Base-by-base conservation (phyloP, 2,329 filamentous ascomycete genomes). In the Lanzia echinophila region DNA sequence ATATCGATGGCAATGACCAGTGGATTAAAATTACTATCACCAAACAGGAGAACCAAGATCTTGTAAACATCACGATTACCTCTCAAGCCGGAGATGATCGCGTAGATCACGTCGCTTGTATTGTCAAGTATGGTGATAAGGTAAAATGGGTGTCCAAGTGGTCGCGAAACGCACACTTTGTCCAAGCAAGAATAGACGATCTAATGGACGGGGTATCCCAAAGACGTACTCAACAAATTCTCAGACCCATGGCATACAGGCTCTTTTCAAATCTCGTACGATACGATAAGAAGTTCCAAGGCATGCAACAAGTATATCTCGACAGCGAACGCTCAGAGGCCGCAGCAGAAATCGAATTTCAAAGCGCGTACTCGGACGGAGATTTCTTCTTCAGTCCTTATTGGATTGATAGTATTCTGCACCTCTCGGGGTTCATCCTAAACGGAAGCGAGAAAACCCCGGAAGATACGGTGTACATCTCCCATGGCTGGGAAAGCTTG, bases 231-330 rank as follows among this genome's bases (percentile, higher is more conserved):
- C 22, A 46, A 7, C 22, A n/a, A 11, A 46, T 46, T n/a, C 15
- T 17, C 10, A 81, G 84, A 20, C 84, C 84, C 33, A 11, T 89
- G 72, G 84, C 85, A 13, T 92, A 92, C 77, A 90, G 89, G 71
- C 77, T 85, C 51, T 78, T 78, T 60, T 72, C 72, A 33, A 72
- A 76, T 41, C 68, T 82, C 0, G 79, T 82, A 3, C 76, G 81
- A 61, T 83, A 82, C 58, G 70, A 72, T 15, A 66, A 62, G 6
- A 70, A 72, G 19, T 83, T 79, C 65, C 72, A 71, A 48, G 79
- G 78, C 20, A 81, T 82, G 68, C 72, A 80, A 22, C 76, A 79
- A 51, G 77, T 82, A 12, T 73, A 82, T 22, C 69, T 83, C 6
- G 59, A 64, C 44, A 66, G 71, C 47, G 80, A 83, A 46, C 31